phyloP scores from a whole-genome alignment of 768 basidiomycete genomes.

The Pholiota molesta region DNA sequence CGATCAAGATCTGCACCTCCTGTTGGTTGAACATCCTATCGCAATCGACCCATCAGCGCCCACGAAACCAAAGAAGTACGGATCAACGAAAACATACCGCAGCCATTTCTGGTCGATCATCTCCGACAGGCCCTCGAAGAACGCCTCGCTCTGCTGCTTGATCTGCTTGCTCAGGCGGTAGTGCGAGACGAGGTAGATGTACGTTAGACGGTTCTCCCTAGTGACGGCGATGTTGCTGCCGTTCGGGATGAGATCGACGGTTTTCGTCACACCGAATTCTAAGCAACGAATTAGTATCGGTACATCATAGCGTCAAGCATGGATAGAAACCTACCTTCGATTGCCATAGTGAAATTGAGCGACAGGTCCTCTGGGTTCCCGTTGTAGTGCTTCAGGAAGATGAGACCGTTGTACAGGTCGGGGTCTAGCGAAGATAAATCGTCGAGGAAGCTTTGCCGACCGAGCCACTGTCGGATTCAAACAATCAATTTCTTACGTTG shows the following conservation, averaged over 20 bases:
- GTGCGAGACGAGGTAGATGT: slow-evolving; percentile 88
- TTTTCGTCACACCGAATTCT: slow-evolving; percentile 25
- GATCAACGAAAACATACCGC: slow-evolving; percentile 38
- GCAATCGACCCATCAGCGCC: neutral
- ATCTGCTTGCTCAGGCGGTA: slow-evolving; percentile 91
- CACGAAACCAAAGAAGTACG: neutral
- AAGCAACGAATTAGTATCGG: neutral
- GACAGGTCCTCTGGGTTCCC: slow-evolving; percentile 88
- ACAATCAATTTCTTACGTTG: too few relatives aligned
- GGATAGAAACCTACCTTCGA: slow-evolving; percentile 62
- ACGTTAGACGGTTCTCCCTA: slow-evolving; percentile 89
- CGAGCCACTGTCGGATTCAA: slow-evolving; percentile 81
- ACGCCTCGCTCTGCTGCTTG: slow-evolving; percentile 76
- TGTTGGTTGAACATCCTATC: slow-evolving; percentile 95
- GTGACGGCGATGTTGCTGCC: slow-evolving; percentile 17
- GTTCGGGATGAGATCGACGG: slow-evolving; percentile 21
- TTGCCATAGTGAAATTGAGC: slow-evolving; percentile 85
- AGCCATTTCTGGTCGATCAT: slow-evolving; percentile 94
- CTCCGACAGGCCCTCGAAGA: slow-evolving; percentile 91
- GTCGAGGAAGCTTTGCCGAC: slow-evolving; percentile 89
- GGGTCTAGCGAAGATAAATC: slow-evolving; percentile 91
- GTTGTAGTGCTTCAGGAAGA: slow-evolving; percentile 91
- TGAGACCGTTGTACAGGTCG: slow-evolving; percentile 88
- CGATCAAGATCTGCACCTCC: slow-evolving; percentile 90
- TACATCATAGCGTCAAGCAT: neutral